Evolutionary conservation across 2,329 filamentous ascomycete species (phyloP).

Genomic region (Chaetomium strumarium): DNA sequence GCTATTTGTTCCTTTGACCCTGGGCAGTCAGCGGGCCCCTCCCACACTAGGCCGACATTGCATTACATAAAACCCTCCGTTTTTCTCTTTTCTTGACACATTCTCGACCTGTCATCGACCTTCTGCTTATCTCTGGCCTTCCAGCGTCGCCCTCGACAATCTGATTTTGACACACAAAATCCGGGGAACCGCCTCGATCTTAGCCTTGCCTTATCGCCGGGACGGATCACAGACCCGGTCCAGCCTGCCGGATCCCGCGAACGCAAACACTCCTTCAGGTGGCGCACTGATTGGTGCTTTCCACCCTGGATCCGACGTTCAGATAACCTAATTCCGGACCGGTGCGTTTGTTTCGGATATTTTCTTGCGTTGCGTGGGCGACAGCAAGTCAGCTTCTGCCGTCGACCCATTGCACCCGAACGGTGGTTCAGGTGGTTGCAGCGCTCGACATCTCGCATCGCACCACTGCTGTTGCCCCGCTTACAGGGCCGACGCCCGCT

Average conservation of each 20-base stretch:
- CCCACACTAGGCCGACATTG: conserved; percentile 31
- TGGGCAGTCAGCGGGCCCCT: conserved; percentile 22
- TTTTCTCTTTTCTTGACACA: conserved; percentile 38
- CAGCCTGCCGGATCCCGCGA: conserved; percentile 36
- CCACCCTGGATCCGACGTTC: conserved; percentile 24
- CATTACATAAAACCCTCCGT: conserved; percentile 46
- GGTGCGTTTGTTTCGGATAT: conserved; percentile 24
- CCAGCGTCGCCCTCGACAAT: conserved; percentile 26
- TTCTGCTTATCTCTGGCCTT: conserved; percentile 33
- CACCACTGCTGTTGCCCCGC: conserved; percentile 9
- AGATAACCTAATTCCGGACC: conserved; percentile 18
- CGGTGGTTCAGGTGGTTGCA: conserved; percentile 6
- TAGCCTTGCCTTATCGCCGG: conserved; percentile 32
- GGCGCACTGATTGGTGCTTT: conserved; percentile 40
- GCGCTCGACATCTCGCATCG: conserved; percentile 1
- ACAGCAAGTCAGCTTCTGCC: conserved; percentile 8
- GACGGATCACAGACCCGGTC: conserved; percentile 26
- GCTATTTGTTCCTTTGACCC: conserved; percentile 24
- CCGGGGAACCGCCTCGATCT: conserved; percentile 31
- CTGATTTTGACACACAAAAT: conserved; percentile 27
- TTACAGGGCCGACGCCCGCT: conserved; percentile 6
- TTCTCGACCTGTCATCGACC: conserved; percentile 36
- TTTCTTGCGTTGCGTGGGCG: conserved; percentile 18
- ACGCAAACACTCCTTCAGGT: conserved; percentile 30
- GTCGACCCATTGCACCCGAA: conserved; percentile 3